Conservation (phyloP, 1,139 yeast genomes). For the Diutina pseudorugosa region DNA sequence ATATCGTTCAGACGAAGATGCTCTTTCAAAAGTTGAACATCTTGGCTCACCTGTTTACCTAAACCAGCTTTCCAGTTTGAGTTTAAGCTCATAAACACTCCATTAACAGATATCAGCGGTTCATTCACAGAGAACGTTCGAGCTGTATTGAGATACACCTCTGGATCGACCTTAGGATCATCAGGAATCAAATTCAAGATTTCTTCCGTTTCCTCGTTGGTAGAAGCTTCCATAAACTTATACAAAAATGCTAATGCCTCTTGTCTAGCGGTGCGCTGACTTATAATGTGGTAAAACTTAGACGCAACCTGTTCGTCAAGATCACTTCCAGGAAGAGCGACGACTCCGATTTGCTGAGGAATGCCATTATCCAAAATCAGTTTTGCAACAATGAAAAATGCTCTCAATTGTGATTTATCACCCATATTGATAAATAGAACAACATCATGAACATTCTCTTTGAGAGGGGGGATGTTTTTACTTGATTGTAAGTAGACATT, state of each 20-base stretch:
- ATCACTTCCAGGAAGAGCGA: constrained; percentile 40
- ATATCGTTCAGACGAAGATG: constrained; percentile 10
- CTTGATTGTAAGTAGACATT: constrained; percentile 16
- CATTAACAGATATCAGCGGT: constrained; percentile 60
- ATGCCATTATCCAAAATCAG: constrained; percentile 44
- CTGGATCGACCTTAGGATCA: constrained; percentile 8
- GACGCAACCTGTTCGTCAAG: constrained; percentile 20
- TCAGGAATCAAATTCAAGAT: constrained; percentile 15
- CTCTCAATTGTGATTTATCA: constrained; percentile 32
- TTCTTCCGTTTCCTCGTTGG: constrained; percentile 13
- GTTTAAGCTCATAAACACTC: constrained; percentile 39
- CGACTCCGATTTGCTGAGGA: constrained; percentile 72
- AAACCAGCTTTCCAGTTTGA: constrained; percentile 27
- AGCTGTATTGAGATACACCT: constrained; percentile 9
- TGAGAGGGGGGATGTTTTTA: constrained; percentile 42
- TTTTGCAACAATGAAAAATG: constrained; percentile 36
- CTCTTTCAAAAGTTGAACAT: constrained; percentile 18
- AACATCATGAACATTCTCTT: constrained; percentile 66
- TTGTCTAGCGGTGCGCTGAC: constrained; percentile 15
- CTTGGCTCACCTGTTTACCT: constrained; percentile 28
- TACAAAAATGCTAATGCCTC: constrained; percentile 33
- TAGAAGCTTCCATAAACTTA: constrained; percentile 19
- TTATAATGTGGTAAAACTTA: constrained; percentile 22
- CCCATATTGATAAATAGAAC: constrained; percentile 62
- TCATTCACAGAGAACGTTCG: constrained; percentile 25